Base-by-base conservation (phyloP, 768 basidiomycete species). In the Glaciozyma antarctica region DNA sequence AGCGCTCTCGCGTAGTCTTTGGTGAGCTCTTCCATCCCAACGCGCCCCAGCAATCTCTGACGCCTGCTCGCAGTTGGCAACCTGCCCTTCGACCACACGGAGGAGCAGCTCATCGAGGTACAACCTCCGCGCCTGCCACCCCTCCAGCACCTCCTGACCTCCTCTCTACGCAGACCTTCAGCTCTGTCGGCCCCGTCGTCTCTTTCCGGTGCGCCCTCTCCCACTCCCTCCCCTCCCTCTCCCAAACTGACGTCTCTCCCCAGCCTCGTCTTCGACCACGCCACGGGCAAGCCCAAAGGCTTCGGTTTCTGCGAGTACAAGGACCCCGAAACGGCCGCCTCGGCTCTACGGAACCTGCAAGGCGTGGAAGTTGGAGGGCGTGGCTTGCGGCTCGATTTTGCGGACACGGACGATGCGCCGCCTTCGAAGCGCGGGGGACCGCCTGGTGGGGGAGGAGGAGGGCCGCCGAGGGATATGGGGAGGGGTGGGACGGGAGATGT, bases 341-440 rank as follows among this genome's bases (percentile, higher is more conserved):
- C 91, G 58, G 95, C 95, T 56, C 90, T 99, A 21, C 86, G 95
- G 73, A 99, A 98, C 75, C 83, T 99, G 57, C 91, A 95, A 77
- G 90, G 88, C 66, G 84, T 84, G 58, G 90, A 91, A 71, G 88
- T 97, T 41, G 90, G 88, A 62, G 95, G 95, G 5, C 85, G 95
- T 13, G 87, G 88, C 3, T 81, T 99, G 52, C 86, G 93, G 57
- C 93, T 99, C 73, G 94, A 98, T 76, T 82, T 94, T 44, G 90
- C 92, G 54, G 89, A 93, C 75, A 90, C 88, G 34, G 90, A 92
- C 72, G 90, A 92, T 8, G 88, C 90, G 75, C 84, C 65, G 86
- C 92, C 79, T 87, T 88, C 71, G 87, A 91, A 80, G 90, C 88
- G 13, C 89, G 88, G 89, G 73, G 32, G 58, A 43, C 66, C 61